Evolutionary conservation across 495 filamentous ascomycete species (phyloP), one percentile per base, ranked within the genome.

Genomic region (Hypoxylon fragiforme): DNA sequence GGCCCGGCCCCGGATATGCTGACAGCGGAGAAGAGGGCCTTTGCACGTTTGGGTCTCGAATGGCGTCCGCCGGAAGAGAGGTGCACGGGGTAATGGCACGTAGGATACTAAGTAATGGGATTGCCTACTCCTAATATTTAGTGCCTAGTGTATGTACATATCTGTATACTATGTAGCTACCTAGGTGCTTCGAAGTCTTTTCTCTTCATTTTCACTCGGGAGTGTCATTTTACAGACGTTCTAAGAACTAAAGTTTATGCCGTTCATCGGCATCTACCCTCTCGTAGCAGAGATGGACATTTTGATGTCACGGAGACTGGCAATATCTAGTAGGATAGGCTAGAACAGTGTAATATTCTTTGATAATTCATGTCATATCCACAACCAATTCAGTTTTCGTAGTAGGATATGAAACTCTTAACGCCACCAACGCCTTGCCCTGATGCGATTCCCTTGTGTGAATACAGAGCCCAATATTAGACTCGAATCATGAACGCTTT

Each of bases 1-100:
- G 72, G 73, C 43, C 73, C 56, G 58, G 77, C 56, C 70, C 81
- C 58, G 46, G 72, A 74, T 76, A 80, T 62, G 83, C 70, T 84
- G 68, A 85, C 87, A 46, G 85, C 89, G 6, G 94, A 98, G 77
- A 84, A 75, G 64, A 77, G 82, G 45, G 85, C 96, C 7, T 94
- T 98, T 79, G 82, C 85, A 62, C 83, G 84, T 4, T 58, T 98
- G 52, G 90, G 85, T 0, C 62, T 97, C 59, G 81, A 78, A 30
- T 98, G 81, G 77, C 76, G 85, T 32, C 74, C 82, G 34, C 86
- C 94, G 0, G 80, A 78, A 54, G 85, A 91, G 65, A 80, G 91
- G 57, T 92, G 88, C 64, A 91, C 91, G 0, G 79, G 85, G 32
- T 94, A 55, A 77, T n/a, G n/a, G n/a, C n/a, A n/a, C n/a, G n/a